Base-by-base conservation (phyloP, 805 yeast genomes). In the Starmerella davenportii region DNA sequence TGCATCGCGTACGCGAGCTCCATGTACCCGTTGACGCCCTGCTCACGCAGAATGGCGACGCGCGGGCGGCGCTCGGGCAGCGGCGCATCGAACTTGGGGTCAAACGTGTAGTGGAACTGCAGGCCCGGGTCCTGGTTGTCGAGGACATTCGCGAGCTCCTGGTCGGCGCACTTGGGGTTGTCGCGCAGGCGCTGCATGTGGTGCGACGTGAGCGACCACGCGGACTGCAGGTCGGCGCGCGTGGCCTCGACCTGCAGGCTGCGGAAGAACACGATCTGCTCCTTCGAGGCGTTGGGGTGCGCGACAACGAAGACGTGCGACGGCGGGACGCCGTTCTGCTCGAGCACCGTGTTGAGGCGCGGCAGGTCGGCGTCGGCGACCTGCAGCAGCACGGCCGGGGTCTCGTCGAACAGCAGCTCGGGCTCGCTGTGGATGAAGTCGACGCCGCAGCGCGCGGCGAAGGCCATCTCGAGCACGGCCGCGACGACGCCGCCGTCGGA, bases 1-100 rank as follows among this genome's bases (percentile, higher is more conserved):
- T 76, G 76, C 69, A 90, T 84, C 47, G 87, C 72, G 81, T 92
- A 85, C 2, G 96, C 95, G 95, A 90, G 85, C 64, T 90, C 98
- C 68, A 79, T 80, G 57, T 87, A 94, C 27, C 95, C 93, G 59
- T 90, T 90, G 40, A 90, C 95, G 63, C 98, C 98, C 63, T 90
- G 98, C 58, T 90, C 98, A 64, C 98, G 79, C 53, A 90, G 66
- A 40, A 90, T 84, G 30, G 96, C 98, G 48, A 90, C 96, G 60
- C 74, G 78, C 37, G 98, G 98, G 53, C 65, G 72, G 2, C 65
- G 57, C 11, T 28, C 28, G 2, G 33, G 29, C 11, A 66, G 51
- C 43, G 70, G 73, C 16, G 59, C 44, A 4, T 24, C 17, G 4
- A 28, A 16, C 16, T 27, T 30, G 34, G 77, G 76, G 40, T 71